Base-by-base conservation (phyloP, 129 eudicot genomes). In the Lactuca saligna region DNA sequence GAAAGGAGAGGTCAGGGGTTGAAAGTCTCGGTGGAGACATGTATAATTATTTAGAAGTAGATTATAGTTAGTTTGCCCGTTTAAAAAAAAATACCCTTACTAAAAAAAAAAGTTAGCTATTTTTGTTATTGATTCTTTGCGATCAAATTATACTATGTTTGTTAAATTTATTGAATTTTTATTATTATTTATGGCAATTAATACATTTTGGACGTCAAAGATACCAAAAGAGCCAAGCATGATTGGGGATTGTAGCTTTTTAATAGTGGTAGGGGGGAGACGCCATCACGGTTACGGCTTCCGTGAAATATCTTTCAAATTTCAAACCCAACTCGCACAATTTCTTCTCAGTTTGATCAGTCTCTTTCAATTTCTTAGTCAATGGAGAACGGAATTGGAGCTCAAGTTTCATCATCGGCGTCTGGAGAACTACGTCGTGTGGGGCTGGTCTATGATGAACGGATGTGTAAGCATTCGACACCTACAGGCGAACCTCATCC, bases 381-480 rank as follows among this genome's bases (percentile, higher is more conserved):
- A 46, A 46, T 46, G 51, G 51, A 46, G 51, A 67, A 64, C 10
- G 54, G 44, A 57, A 44, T 29, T 44, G 72, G 55, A 56, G 15
- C 68, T 60, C 77, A 72, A 29, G 7, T 37, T 35, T 39, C 46
- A 38, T 33, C 75, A 38, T 34, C 65, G 33, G 12, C 5, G 7
- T 55, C 75, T 6, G 59, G 57, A n/a, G 53, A 38, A 51, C 72
- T 12, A 14, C 88, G 85, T 8, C 90, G 95, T 37, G 99, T 94
- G 6, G 99, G 99, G 17, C 44, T 94, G 76, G 77, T 89, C 2
- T 89, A 84, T 34, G 96, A 94, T 61, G 95, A 85, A 65, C 68
- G 95, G 58, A 94, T 94, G 97, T 83, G 95, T 54, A 78, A 83
- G 49, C 99, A 94, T 75, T 60, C 64, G 14, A 71, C 79, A 15